These are phyloP conservation scores for Aspergillus tamarii DNA, from an alignment of 2,329 filamentous ascomycete species.

Conservation along the genomic window DNA sequence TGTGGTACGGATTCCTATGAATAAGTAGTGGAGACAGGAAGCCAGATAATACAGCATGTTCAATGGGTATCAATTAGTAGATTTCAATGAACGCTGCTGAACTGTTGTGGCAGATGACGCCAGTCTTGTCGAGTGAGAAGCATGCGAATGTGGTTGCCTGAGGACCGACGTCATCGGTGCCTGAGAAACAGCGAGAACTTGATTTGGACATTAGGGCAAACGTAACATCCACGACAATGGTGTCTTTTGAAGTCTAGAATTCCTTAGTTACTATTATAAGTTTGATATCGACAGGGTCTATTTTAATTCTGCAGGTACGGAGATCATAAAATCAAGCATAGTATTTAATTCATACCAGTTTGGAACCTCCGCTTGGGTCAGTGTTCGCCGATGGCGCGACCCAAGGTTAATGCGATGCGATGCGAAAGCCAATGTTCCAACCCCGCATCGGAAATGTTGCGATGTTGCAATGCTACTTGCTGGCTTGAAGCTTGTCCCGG, in stretches of 20 bases:
- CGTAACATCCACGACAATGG: background rate
- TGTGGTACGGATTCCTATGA: background rate
- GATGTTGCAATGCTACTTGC: background rate
- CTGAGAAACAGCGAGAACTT: background rate
- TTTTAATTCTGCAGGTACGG: background rate
- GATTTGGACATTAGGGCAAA: background rate
- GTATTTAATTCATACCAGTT: background rate
- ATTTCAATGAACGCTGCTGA: too few species aligned
- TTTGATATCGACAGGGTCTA: background rate
- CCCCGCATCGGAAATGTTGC: conserved; percentile 22
- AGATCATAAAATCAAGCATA: background rate
- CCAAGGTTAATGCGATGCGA: background rate
- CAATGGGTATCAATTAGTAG: too few species aligned
- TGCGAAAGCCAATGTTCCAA: background rate
- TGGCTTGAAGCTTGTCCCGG: background rate
- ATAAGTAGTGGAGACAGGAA: background rate
- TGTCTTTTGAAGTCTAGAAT: background rate
- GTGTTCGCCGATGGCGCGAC: conserved; percentile 2
- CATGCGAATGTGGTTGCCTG: background rate
- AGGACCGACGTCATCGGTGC: conserved; percentile 3
- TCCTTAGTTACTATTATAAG: background rate
- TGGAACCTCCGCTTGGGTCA: background rate
- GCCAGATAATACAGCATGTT: background rate
- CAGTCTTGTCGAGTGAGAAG: background rate
- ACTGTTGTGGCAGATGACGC: too few species aligned